These are phyloP conservation scores for Cyclotella distinguenda DNA, from an alignment of 108 stramenopile species.

Conservation along the genomic window DNA sequence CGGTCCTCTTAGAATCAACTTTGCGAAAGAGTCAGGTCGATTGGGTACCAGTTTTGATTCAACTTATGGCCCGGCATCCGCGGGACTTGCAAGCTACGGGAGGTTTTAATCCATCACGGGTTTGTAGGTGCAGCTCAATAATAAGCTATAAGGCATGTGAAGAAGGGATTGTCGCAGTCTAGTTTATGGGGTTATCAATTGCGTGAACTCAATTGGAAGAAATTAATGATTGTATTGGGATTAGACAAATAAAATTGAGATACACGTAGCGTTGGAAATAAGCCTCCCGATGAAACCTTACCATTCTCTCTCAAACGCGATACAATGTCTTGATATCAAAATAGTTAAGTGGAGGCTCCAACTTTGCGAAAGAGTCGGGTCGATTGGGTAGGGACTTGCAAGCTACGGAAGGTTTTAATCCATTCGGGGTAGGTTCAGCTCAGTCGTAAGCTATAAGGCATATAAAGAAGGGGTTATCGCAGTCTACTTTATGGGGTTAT, in stretches of 20 bases:
- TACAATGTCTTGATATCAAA: constrained; percentile 58
- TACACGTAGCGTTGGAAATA: background rate
- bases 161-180: too few species aligned
- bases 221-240: too few species aligned
- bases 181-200: too few species aligned
- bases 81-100: constrained; percentile 11
- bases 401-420: constrained; percentile 29
- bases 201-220: too few species aligned
- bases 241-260: background rate
- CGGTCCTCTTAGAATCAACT: constrained; percentile 78
- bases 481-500: too few species aligned
- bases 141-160: too few species aligned
- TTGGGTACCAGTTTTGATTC: constrained; percentile 83
- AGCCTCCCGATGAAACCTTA: background rate
- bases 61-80: constrained; percentile 51
- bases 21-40: constrained; percentile 87
- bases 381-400: constrained; percentile 58
- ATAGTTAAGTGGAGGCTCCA: constrained; percentile 49
- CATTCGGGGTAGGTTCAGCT: too few species aligned
- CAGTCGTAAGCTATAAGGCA: too few species aligned
- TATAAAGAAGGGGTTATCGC: too few species aligned
- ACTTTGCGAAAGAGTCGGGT: constrained; percentile 89
- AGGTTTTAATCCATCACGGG: constrained; percentile 19
- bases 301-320: constrained; percentile 40
- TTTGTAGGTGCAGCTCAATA: too few species aligned